Evolutionary conservation across 495 filamentous ascomycete species (phyloP).

Genomic region (Aspergillus campestris): DNA sequence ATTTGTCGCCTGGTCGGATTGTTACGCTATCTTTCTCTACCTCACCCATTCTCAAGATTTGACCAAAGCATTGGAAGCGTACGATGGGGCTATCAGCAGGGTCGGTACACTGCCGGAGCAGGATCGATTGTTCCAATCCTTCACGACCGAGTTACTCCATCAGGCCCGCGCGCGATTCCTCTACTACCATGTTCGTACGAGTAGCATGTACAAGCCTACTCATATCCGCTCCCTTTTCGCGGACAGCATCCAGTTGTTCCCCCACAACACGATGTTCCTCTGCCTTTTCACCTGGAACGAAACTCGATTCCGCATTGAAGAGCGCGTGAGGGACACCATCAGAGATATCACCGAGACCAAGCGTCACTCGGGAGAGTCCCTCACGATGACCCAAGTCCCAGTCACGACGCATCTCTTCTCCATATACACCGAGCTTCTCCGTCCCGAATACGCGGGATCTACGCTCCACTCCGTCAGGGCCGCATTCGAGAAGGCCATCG

Average conservation of each 20-base stretch:
- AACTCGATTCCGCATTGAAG: conserved; percentile 56
- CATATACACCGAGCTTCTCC: conserved; percentile 55
- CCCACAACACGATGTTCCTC: conserved; percentile 71
- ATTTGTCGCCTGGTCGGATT: conserved; percentile 49
- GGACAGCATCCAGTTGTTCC: conserved; percentile 54
- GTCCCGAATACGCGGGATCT: conserved; percentile 33
- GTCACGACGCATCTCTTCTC: conserved; percentile 50
- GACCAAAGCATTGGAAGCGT: conserved; percentile 36
- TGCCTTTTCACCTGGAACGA: conserved; percentile 64
- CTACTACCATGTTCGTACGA: conserved; percentile 51
- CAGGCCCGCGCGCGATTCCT: conserved; percentile 63
- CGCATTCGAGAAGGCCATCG: conserved; percentile 64
- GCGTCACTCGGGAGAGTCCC: background rate
- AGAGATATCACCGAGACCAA: conserved; percentile 33
- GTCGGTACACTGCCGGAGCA: conserved; percentile 27
- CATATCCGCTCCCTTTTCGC: conserved; percentile 51
- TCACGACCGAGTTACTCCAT: conserved; percentile 47
- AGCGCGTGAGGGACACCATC: conserved; percentile 58
- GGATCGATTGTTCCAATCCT: conserved; percentile 23
- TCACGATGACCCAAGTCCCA: conserved; percentile 30
- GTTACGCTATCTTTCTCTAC: conserved; percentile 56
- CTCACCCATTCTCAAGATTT: conserved; percentile 34
- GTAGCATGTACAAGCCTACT: conserved; percentile 52
- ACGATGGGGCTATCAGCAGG: conserved; percentile 36
- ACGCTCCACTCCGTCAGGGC: conserved; percentile 53